Conservation (phyloP, 768 basidiomycete species). For the Rhodosporidiobolus odoratus region DNA sequence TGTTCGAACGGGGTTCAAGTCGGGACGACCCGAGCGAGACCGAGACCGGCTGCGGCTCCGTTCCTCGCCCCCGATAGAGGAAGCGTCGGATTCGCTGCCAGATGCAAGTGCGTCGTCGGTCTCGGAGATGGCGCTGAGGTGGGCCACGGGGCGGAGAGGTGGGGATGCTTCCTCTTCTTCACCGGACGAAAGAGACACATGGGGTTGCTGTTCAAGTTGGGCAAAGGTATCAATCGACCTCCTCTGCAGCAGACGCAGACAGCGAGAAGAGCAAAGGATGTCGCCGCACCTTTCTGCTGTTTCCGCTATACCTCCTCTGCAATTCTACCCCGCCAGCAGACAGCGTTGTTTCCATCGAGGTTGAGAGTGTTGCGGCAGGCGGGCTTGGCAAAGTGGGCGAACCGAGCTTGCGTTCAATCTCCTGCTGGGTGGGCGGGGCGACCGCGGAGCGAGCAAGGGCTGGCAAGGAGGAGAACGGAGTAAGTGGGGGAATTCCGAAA, state of each 20-base stretch:
- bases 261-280: background rate
- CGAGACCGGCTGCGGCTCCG: background rate
- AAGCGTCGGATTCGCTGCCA: slow-evolving; percentile 31
- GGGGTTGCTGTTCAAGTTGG: background rate
- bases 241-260: too few relatives aligned
- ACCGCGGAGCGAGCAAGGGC: slow-evolving; percentile 39
- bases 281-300: slow-evolving; percentile 11
- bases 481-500: background rate
- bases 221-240: background rate
- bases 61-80: slow-evolving; percentile 1
- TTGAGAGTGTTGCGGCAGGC: background rate
- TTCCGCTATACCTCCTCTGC: slow-evolving; percentile 17
- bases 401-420: slow-evolving; percentile 75
- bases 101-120: slow-evolving; percentile 23
- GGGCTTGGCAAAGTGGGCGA: slow-evolving; percentile 13
- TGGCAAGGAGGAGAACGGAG: background rate
- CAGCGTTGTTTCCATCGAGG: background rate
- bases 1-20: slow-evolving; percentile 49
- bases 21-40: background rate
- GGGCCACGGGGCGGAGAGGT: slow-evolving; percentile 11
- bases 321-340: background rate
- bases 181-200: background rate
- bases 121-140: slow-evolving; percentile 32
- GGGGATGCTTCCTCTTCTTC: slow-evolving; percentile 14
- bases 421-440: slow-evolving; percentile 74